A percentile compares a stretch with the other conserved stretches of the same genome.
Conservation (phyloP, 345 rosid genomes). For the Salix brachista region DNA sequence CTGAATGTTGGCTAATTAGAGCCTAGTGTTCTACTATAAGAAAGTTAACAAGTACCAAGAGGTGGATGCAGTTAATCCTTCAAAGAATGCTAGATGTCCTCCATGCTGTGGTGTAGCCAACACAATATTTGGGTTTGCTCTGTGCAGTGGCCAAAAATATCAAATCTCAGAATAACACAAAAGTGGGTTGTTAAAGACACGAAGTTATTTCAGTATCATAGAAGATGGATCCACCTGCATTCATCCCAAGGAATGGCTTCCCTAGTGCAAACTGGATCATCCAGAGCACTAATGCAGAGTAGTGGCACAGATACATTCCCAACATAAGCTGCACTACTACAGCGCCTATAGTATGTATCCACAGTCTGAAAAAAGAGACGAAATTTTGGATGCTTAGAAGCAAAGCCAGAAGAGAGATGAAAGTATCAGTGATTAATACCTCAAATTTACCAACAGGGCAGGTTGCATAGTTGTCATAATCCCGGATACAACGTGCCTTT, state of each 20-base stretch:
- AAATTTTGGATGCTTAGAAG: slow-evolving; percentile 4
- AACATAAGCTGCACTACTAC: slow-evolving; percentile 68
- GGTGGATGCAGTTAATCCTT: slow-evolving; percentile 63
- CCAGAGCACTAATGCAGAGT: slow-evolving; percentile 83
- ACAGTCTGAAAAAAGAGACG: slow-evolving; percentile 54
- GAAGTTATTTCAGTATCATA: not conserved
- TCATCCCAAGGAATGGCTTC: slow-evolving; percentile 99
- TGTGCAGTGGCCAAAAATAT: slow-evolving; percentile 6
- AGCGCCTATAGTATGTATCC: slow-evolving; percentile 74
- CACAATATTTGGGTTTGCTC: slow-evolving; percentile 74
- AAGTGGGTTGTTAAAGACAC: not conserved
- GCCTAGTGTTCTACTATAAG: not conserved
- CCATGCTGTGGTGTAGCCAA: slow-evolving; percentile 72
- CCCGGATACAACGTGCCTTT: slow-evolving; percentile 86
- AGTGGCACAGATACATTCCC: slow-evolving; percentile 66
- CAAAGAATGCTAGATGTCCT: slow-evolving; percentile 89
- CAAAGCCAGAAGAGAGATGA: slow-evolving; percentile 3
- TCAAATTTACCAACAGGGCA: slow-evolving; percentile 81
- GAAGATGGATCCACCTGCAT: slow-evolving; percentile 56
- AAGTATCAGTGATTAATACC: slow-evolving; percentile 39
- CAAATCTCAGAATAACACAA: slow-evolving; percentile 9
- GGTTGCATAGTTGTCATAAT: slow-evolving; percentile 76
- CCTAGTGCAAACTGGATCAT: slow-evolving; percentile 84
- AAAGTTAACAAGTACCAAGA: slow-evolving; percentile 47
- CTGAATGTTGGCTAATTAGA: not conserved